Percentiles rank a stretch among this genome's conserved stretches.
phyloP scores from a whole-genome alignment of 306 rosid genomes.

The Myrica gale region DNA sequence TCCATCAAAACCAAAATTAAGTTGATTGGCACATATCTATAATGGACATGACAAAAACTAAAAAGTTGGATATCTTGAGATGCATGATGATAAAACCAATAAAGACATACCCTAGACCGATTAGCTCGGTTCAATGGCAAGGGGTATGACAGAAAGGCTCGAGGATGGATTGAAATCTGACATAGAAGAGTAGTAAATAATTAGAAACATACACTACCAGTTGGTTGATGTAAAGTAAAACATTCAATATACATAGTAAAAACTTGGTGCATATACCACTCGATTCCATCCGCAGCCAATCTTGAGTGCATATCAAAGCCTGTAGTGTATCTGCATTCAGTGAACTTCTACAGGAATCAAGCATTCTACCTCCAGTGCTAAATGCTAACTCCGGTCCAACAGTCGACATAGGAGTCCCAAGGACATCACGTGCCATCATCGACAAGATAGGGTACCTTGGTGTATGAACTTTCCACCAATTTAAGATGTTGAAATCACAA shows the following conservation, averaged over 20 bases:
- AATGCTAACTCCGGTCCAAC: constrained; percentile 68
- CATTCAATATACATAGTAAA: neutral
- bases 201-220: constrained; percentile 21
- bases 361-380: constrained; percentile 59
- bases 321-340: constrained; percentile 64
- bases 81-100: constrained; percentile 13
- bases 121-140: constrained; percentile 49
- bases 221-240: constrained; percentile 4
- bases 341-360: constrained; percentile 59
- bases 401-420: constrained; percentile 97
- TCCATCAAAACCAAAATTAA: constrained; percentile 3
- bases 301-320: constrained; percentile 87
- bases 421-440: constrained; percentile 94
- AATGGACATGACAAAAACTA: neutral
- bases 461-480: constrained; percentile 98
- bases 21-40: constrained; percentile 16
- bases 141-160: constrained; percentile 48
- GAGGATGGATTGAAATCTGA: constrained; percentile 65
- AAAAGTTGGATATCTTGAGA: neutral
- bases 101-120: constrained; percentile 39
- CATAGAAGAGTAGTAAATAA: constrained; percentile 10
- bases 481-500: constrained; percentile 76
- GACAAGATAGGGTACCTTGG: constrained; percentile 96
- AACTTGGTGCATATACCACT: constrained; percentile 46
- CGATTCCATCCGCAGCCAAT: constrained; percentile 76